Evolutionary conservation across 2,329 filamentous ascomycete genomes (phyloP).

Genomic region (Mycosphaerella arachidis): DNA sequence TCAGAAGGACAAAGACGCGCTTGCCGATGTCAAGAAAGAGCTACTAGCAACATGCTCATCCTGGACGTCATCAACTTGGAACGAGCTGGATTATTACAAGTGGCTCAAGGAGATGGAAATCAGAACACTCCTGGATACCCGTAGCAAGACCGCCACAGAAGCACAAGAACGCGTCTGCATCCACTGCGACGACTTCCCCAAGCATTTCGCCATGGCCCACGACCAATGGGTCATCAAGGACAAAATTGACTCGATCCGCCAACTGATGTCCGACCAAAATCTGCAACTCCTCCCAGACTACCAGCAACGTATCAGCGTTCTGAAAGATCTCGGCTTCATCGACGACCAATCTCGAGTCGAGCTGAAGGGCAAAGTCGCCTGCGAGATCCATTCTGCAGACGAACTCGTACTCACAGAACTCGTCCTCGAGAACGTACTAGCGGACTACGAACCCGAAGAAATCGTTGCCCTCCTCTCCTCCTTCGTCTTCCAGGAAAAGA

Average conservation of each 20-base stretch:
- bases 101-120: conserved; percentile 73
- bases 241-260: conserved; percentile 80
- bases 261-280: conserved; percentile 92
- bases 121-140: conserved; percentile 71
- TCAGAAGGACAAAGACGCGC: conserved; percentile 43
- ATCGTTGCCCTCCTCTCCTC: conserved; percentile 90
- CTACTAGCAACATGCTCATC: conserved; percentile 64
- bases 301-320: conserved; percentile 85
- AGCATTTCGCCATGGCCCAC: conserved; percentile 94
- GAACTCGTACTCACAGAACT: conserved; percentile 94
- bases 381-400: conserved; percentile 95
- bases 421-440: conserved; percentile 92
- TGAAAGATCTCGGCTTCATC: conserved; percentile 88
- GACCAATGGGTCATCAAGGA: conserved; percentile 96
- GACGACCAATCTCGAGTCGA: conserved; percentile 83
- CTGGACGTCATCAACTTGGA: conserved; percentile 72
- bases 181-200: conserved; percentile 72
- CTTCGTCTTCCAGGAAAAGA: conserved; percentile 98
- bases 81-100: conserved; percentile 75
- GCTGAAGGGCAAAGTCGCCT: conserved; percentile 96
- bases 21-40: conserved; percentile 61
- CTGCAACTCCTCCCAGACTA: conserved; percentile 94
- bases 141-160: conserved; percentile 58
- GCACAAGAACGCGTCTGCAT: conserved; percentile 64
- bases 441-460: conserved; percentile 91